Evolutionary conservation across 2,329 filamentous ascomycete genomes (phyloP), one percentile per base, ranked within the genome.

Genomic region (Xylariales sp.): DNA sequence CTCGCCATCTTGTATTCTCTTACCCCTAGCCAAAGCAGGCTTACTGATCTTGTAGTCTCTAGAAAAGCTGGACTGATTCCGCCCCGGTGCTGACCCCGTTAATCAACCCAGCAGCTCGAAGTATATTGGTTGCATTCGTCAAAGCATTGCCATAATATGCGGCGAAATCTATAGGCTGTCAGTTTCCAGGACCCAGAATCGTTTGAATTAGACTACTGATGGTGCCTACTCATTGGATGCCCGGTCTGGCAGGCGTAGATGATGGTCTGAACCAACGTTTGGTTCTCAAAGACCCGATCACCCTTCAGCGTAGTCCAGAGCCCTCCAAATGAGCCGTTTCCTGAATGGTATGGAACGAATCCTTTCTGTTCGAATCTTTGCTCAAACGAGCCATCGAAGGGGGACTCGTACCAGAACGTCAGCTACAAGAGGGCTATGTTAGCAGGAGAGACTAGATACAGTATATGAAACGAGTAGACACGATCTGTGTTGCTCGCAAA

Each of bases 171-270:
- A 45, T 8, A 41, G 48, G 10, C 3, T 52, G 43, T 66, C 16
- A 67, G 14, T 32, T 16, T 16, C 14, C 10, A 18, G 8, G 18
- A 9, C 16, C 4, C 1, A 14, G 5, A 9, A 41, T 2, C 9
- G 39, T 41, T 41, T 41, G 5, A 4, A 5, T 41, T 14, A 41
- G 39, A 41, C 39, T 14, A 14, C 39, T 5, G 30, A 52, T n/a
- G 16, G 12, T 14, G n/a, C 66, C 59, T 55, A 71, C 69, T 32
- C 10, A 58, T n/a, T 18, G 69, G 57, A 43, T 69, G 55, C 30
- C 69, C 69, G 14, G 69, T 71, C 8, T 65, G 30, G 61, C 69
- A 71, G 34, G 64, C 56, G 23, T 69, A 71, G 28, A 34, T 55
- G 39, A 34, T 69, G 30, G 55, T 43, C 10, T 14, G 50, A 36